Base-by-base conservation (phyloP, 2,329 filamentous ascomycete species). In the Drechslerella stenobrocha region DNA sequence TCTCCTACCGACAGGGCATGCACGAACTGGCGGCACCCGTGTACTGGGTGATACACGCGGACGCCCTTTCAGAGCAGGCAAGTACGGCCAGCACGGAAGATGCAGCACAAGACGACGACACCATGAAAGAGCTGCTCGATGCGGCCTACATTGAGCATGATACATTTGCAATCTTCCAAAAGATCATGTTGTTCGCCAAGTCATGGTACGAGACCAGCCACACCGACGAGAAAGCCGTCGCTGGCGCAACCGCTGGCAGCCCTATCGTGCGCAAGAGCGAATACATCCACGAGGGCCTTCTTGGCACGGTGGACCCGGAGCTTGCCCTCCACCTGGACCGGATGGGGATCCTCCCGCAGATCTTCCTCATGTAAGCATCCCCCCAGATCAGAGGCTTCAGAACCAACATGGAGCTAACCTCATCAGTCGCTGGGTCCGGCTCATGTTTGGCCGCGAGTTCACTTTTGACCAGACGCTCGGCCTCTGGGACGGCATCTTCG, bases 1-100 rank as follows among this genome's bases (percentile, higher is more conserved):
- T 90, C 55, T 90, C 90, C 13, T 98, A 98, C 75, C 85, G 93
- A n/a, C 93, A 98, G 78, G 93, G 93, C 8, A 98, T 98, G 92
- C 93, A 98, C 75, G 93, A 98, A 77, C 80, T 98, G 42, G 80
- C 97, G 11, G 93, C 93, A 0, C 91, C 93, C 0, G 85, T 98
- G 34, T 79, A 96, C 4, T 90, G 90, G 81, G 88, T 90, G 1
- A 79, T 97, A 3, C 85, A 91, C 72, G 81, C 86, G 72, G 93
- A 98, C 77, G 87, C 91, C 4, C 79, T 96, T 51, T 53, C 75
- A 40, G 46, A 26, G 56, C 20, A n/a, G 37, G 42, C 28, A 35
- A 40, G 18, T 6, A 18, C 9, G 15, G 2, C 26, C 5, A 30
- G 28, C 28, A 11, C 28, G 28, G 11, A 5, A 30, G 11, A 5